Base-by-base conservation (phyloP, 352 stramenopile species). In the Blastocystis sp. region DNA sequence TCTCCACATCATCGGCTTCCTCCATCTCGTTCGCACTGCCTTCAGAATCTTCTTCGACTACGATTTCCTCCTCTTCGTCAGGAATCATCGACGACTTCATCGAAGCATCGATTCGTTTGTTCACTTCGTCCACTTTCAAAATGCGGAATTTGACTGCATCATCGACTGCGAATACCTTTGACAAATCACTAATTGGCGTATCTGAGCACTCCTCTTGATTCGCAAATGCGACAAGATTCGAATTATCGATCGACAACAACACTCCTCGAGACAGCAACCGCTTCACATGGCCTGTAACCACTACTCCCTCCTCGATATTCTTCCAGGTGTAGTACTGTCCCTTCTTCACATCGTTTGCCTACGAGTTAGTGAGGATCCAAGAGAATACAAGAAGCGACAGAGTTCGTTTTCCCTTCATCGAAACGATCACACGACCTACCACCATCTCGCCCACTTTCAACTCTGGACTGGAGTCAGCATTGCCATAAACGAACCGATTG, bases 191-290 rank as follows among this genome's bases (percentile, higher is more conserved):
- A n/a, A 50, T 34, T 8, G 50, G 47, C 0, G 50, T 43, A 23
- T 84, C 73, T 4, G 47, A 50, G 56, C 73, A 84, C 3, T 84
- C 55, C 77, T 88, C 50, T 8, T 55, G n/a, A 0, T 76, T n/a
- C 54, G n/a, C 66, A 15, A 76, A 23, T 5, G 53, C 77, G 23
- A 6, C 11, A 20, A 77, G 29, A 11, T 0, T 18, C 8, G 45
- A 55, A 43, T 66, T 47, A 2, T 68, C 23, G 18, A 84, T 23
- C 0, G 13, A 34, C 11, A 84, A 1, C n/a, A 64, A 9, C 54
- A 84, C n/a, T 18, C 20, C 53, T 20, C 47, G 23, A 20, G 50
- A 15, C 0, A 45, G 5, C 37, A 84, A 13, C 18, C 11, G 29
- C 8, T 15, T 50, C 54, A 84, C 73, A 9, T 29, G 11, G 8